A percentile compares a stretch with the other conserved stretches of the same genome.
Evolutionary conservation across 768 basidiomycete genomes (phyloP).

Genomic region (Leccinum obscurum): DNA sequence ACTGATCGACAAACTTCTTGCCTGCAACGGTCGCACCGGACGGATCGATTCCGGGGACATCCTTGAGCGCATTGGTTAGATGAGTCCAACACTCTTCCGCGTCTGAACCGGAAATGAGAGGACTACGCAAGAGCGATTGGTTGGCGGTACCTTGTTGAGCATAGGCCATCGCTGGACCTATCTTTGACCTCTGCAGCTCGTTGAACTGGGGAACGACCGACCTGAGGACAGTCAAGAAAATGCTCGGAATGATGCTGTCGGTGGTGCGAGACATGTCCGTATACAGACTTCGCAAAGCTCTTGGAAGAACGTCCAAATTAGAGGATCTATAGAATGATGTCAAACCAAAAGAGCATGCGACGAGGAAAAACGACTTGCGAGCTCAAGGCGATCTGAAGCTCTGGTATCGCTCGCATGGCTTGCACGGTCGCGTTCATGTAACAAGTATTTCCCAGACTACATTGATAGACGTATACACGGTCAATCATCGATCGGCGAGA

Average conservation of each 20-base stretch:
- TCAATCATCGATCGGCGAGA: neutral
- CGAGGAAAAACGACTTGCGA: slow-evolving; percentile 39
- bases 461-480: neutral
- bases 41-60: slow-evolving; percentile 53
- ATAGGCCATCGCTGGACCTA: slow-evolving; percentile 47
- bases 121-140: neutral
- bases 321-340: slow-evolving; percentile 28
- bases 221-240: slow-evolving; percentile 71
- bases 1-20: slow-evolving; percentile 76
- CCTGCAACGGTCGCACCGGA: slow-evolving; percentile 32
- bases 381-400: slow-evolving; percentile 72
- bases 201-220: slow-evolving; percentile 89
- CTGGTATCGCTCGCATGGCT: slow-evolving; percentile 89
- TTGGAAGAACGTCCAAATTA: slow-evolving; percentile 44
- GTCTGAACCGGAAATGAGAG: slow-evolving; percentile 46
- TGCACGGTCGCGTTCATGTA: slow-evolving; percentile 98
- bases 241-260: slow-evolving; percentile 67
- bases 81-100: slow-evolving; percentile 89
- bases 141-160: slow-evolving; percentile 70
- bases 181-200: slow-evolving; percentile 56
- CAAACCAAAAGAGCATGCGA: neutral
- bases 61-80: slow-evolving; percentile 32
- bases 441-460: slow-evolving; percentile 87
- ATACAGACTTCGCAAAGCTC: slow-evolving; percentile 69
- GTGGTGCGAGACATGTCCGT: slow-evolving; percentile 71